A percentile compares a stretch with the other conserved stretches of the same genome.
phyloP scores from a whole-genome alignment of 768 basidiomycete species.

The Agrocybe praecox region DNA sequence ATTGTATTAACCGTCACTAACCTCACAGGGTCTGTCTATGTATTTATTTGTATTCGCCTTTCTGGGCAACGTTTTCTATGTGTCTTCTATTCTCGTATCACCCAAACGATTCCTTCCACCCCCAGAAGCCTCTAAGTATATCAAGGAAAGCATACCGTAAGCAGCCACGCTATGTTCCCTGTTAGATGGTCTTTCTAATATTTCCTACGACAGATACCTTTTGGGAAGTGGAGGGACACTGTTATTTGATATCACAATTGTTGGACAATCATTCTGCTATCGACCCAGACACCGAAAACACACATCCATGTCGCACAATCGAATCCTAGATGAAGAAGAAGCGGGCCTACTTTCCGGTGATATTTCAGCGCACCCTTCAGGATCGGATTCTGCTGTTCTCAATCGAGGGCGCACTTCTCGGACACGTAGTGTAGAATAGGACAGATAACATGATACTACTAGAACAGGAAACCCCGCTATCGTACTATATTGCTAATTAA shows the following conservation, averaged over 20 bases:
- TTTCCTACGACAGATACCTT: constrained; percentile 61
- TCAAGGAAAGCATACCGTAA: constrained; percentile 85
- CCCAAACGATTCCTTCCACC: constrained; percentile 61
- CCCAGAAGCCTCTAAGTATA: constrained; percentile 62
- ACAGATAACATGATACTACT: not conserved
- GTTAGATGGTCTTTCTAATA: constrained; percentile 2
- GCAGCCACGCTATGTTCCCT: constrained; percentile 29
- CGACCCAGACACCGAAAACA: constrained; percentile 48
- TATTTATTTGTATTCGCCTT: constrained; percentile 94
- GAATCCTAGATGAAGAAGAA: constrained; percentile 46
- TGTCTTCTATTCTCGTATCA: constrained; percentile 83
- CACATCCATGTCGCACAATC: constrained; percentile 20
- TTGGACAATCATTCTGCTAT: constrained; percentile 84
- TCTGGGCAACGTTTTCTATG: constrained; percentile 92
- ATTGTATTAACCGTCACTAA: not conserved
- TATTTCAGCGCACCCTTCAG: constrained; percentile 29
- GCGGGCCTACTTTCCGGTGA: constrained; percentile 50
- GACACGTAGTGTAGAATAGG: constrained; percentile 23
- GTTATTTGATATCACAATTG: constrained; percentile 90
- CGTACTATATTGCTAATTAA: not conserved
- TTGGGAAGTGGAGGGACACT: constrained; percentile 93
- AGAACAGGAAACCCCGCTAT: constrained; percentile 5
- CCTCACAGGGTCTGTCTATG: constrained; percentile 84
- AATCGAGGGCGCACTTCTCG: constrained; percentile 42
- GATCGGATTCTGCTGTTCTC: constrained; percentile 24